phyloP scores from a whole-genome alignment of 768 basidiomycete genomes.

The Boletellus sp. region DNA sequence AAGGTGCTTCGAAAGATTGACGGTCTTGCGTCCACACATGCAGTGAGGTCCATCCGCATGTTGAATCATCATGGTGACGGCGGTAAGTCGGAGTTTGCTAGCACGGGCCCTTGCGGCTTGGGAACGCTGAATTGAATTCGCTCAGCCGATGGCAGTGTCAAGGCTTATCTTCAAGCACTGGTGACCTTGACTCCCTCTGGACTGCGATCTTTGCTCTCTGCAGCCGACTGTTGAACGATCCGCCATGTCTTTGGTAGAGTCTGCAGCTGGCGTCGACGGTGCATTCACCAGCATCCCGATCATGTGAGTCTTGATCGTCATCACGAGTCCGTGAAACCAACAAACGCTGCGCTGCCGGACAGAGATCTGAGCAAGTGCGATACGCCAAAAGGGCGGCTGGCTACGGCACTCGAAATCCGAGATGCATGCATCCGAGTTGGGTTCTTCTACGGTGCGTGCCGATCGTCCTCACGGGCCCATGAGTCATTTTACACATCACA shows the following conservation, averaged over 20 bases:
- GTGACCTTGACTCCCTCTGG: too few relatives aligned
- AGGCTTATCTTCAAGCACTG: too few relatives aligned
- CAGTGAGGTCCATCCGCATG: too few relatives aligned
- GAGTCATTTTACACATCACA: background rate
- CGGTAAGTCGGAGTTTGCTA: too few relatives aligned
- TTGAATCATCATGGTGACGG: too few relatives aligned
- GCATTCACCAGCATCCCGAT: constrained; percentile 2
- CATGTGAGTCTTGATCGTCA: constrained; percentile 18
- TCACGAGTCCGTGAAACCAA: background rate
- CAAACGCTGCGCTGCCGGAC: background rate
- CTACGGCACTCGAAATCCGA: constrained; percentile 55
- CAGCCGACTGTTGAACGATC: background rate
- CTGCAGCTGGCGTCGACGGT: background rate
- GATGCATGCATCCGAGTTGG: constrained; percentile 80
- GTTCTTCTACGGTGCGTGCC: constrained; percentile 70
- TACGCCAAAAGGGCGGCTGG: constrained; percentile 33
- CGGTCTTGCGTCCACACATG: too few relatives aligned
- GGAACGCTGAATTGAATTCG: too few relatives aligned
- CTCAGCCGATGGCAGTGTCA: too few relatives aligned
- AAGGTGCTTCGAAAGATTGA: too few relatives aligned
- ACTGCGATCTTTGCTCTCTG: too few relatives aligned
- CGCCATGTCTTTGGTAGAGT: background rate
- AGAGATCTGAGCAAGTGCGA: constrained; percentile 22
- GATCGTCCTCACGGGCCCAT: background rate
- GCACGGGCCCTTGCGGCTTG: too few relatives aligned